Evolutionary conservation across 2,329 filamentous ascomycete species (phyloP).

Genomic region (Helotiales sp.): DNA sequence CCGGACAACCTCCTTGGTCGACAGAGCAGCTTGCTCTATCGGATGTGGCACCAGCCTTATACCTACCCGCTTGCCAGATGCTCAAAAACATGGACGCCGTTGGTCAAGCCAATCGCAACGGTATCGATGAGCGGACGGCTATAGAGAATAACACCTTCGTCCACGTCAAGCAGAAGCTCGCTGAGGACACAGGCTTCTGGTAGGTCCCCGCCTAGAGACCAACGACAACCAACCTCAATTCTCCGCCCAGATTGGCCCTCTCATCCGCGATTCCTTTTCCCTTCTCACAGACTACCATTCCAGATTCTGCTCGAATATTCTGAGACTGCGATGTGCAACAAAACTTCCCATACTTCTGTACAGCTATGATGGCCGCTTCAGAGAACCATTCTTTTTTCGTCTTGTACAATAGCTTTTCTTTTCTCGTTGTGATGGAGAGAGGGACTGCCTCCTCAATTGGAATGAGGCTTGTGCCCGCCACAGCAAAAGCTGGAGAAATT

Average conservation of each 20-base stretch:
- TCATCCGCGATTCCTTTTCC: too few relatives aligned
- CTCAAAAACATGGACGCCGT: constrained; percentile 26
- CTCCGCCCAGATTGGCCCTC: too few relatives aligned
- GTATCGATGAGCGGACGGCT: not conserved
- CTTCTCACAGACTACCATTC: not conserved
- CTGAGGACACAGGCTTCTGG: too few relatives aligned
- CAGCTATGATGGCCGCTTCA: not conserved
- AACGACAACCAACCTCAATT: too few relatives aligned
- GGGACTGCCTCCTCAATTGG: too few relatives aligned
- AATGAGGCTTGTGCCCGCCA: too few relatives aligned
- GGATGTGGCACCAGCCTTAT: constrained; percentile 13
- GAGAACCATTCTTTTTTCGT: not conserved
- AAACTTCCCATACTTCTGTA: not conserved
- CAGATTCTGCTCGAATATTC: not conserved
- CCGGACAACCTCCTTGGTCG: constrained; percentile 24
- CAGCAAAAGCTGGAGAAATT: too few relatives aligned
- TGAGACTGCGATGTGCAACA: not conserved
- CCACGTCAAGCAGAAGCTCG: not conserved
- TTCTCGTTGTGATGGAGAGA: not conserved
- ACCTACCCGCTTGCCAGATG: constrained; percentile 23
- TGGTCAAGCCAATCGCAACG: constrained; percentile 24
- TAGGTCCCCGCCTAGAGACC: too few relatives aligned
- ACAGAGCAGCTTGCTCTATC: constrained; percentile 5
- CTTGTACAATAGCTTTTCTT: not conserved
- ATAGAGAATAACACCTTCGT: not conserved